A percentile compares a stretch with the other conserved stretches of the same genome.
phyloP scores from a whole-genome alignment of 2,329 filamentous ascomycete species.

The Dactylonectria estremocensis region DNA sequence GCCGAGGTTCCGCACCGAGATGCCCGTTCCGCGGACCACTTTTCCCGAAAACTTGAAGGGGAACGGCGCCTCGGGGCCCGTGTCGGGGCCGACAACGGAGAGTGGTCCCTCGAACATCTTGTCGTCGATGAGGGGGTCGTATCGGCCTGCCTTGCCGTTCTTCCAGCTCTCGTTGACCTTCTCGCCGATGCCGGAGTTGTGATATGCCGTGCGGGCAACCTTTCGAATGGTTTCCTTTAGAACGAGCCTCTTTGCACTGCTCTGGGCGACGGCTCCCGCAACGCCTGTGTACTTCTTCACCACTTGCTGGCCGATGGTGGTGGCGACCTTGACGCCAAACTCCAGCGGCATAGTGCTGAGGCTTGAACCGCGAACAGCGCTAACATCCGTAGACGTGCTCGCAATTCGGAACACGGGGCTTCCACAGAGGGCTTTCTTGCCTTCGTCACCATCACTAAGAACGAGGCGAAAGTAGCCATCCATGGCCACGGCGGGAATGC shows the following conservation, averaged over 20 bases:
- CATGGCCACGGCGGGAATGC: slow-evolving; percentile 73
- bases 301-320: slow-evolving; percentile 62
- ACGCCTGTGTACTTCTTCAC: slow-evolving; percentile 61
- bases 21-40: slow-evolving; percentile 62
- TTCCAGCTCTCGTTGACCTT: slow-evolving; percentile 53
- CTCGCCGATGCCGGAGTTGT: slow-evolving; percentile 45
- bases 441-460: slow-evolving; percentile 64
- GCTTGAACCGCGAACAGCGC: slow-evolving; percentile 75
- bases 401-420: slow-evolving; percentile 80
- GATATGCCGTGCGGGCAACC: slow-evolving; percentile 58
- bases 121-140: slow-evolving; percentile 54
- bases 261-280: slow-evolving; percentile 58
- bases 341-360: slow-evolving; percentile 77
- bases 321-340: slow-evolving; percentile 71
- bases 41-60: slow-evolving; percentile 67
- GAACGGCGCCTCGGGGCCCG: slow-evolving; percentile 68
- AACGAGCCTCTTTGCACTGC: slow-evolving; percentile 55
- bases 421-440: slow-evolving; percentile 72
- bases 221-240: slow-evolving; percentile 54
- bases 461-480: slow-evolving; percentile 81
- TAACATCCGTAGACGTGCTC: slow-evolving; percentile 74
- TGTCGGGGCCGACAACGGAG: slow-evolving; percentile 62
- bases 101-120: slow-evolving; percentile 52
- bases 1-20: slow-evolving; percentile 57
- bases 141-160: slow-evolving; percentile 57